These are phyloP conservation scores for Argentina anserina DNA, from an alignment of 306 rosid genomes.

Conservation along the genomic window DNA sequence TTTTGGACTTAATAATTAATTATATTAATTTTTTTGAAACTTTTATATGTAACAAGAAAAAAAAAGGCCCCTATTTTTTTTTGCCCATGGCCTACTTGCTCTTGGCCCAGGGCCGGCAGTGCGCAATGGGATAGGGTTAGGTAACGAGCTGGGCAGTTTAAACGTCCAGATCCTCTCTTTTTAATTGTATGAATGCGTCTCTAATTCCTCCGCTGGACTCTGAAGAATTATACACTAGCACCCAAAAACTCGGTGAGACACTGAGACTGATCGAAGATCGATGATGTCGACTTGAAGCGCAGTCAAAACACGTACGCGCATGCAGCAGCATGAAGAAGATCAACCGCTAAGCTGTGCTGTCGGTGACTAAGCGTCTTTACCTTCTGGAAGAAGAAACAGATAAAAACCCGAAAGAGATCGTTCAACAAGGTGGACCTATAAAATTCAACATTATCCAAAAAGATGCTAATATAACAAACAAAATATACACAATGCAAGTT, in stretches of 20 bases:
- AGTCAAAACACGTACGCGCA: slow-evolving; percentile 19
- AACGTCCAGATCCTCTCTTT: slow-evolving; percentile 43
- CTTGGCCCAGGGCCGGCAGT: too few species aligned
- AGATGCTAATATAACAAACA: background rate
- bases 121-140: background rate
- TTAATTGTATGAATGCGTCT: slow-evolving; percentile 1
- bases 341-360: slow-evolving; percentile 13
- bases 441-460: slow-evolving; percentile 1
- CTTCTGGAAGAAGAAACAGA: background rate
- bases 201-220: background rate
- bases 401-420: background rate
- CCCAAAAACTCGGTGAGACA: background rate
- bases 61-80: too few species aligned
- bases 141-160: slow-evolving; percentile 40
- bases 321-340: background rate
- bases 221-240: background rate
- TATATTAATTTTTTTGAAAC: too few species aligned
- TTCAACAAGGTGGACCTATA: background rate
- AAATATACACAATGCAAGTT: background rate
- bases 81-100: too few species aligned
- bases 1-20: too few species aligned
- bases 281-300: background rate
- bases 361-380: slow-evolving; percentile 23
- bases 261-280: too few species aligned
- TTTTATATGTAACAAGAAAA: too few species aligned